Percentiles rank a stretch among this genome's conserved stretches.
Evolutionary conservation across 495 filamentous ascomycete species (phyloP).

Genomic region (Aspergillus avenaceus): DNA sequence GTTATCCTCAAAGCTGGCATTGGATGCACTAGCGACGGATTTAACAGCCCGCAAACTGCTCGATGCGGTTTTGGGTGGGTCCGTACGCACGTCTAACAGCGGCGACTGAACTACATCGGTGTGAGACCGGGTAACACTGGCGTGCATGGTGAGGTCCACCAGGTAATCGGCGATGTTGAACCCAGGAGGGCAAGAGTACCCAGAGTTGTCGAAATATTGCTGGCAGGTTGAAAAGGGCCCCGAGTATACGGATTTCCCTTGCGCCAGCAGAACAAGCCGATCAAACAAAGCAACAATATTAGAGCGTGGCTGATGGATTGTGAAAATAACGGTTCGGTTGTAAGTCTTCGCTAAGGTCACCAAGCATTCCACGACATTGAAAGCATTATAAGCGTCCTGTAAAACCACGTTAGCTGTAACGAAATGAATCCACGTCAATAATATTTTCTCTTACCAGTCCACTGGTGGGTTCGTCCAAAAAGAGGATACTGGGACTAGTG

Average conservation of each 20-base stretch:
- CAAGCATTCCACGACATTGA: slow-evolving; percentile 94
- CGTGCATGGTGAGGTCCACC: slow-evolving; percentile 97
- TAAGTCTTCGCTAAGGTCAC: slow-evolving; percentile 94
- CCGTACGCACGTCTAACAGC: slow-evolving; percentile 33
- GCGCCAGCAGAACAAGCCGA: slow-evolving; percentile 81
- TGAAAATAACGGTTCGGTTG: slow-evolving; percentile 95
- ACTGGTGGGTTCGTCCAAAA: slow-evolving; percentile 95
- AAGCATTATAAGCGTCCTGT: slow-evolving; percentile 87
- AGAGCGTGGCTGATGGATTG: slow-evolving; percentile 98
- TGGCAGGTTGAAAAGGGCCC: slow-evolving; percentile 88
- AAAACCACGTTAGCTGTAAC: slow-evolving; percentile 1
- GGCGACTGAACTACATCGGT: slow-evolving; percentile 52
- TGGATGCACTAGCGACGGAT: slow-evolving; percentile 78
- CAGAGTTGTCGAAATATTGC: slow-evolving; percentile 84
- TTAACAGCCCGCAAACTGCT: slow-evolving; percentile 89
- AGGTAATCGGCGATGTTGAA: slow-evolving; percentile 99
- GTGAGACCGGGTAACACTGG: slow-evolving; percentile 53
- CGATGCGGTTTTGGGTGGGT: slow-evolving; percentile 63
- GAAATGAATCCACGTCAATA: too few relatives aligned
- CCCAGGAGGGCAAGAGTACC: slow-evolving; percentile 87
- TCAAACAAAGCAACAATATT: slow-evolving; percentile 99
- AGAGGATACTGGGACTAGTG: slow-evolving; percentile 94
- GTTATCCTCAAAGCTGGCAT: slow-evolving; percentile 54
- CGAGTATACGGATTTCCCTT: slow-evolving; percentile 88
- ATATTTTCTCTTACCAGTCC: slow-evolving; percentile 52